Conservation (phyloP, 495 filamentous ascomycete species). For the Lophiostoma macrostomum region DNA sequence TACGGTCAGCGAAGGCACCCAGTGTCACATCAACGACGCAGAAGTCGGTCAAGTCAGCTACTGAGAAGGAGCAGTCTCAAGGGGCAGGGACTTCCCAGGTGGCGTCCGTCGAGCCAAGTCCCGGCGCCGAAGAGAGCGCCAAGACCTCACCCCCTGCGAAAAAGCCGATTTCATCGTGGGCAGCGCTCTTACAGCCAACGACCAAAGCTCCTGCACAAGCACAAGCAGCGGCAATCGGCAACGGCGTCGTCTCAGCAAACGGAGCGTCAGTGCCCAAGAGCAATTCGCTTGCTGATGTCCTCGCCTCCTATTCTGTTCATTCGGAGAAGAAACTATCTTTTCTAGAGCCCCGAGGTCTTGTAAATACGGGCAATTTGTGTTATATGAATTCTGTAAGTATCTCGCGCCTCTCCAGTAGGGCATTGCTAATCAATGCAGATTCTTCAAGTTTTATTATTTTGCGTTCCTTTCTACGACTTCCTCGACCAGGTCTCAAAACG, state of each 20-base stretch:
- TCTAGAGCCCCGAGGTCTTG: constrained; percentile 87
- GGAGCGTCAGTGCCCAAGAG: constrained; percentile 36
- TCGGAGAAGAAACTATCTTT: constrained; percentile 68
- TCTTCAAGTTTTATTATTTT: constrained; percentile 89
- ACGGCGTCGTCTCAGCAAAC: constrained; percentile 51
- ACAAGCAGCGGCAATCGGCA: constrained; percentile 37
- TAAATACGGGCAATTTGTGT: constrained; percentile 98
- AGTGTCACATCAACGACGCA: constrained; percentile 46
- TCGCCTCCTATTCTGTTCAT: constrained; percentile 63
- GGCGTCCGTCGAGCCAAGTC: constrained; percentile 36
- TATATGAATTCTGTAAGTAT: constrained; percentile 97
- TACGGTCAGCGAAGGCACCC: constrained; percentile 58
- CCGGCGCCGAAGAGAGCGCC: constrained; percentile 35
- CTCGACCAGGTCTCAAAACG: constrained; percentile 81
- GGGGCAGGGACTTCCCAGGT: constrained; percentile 29
- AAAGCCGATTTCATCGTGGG: constrained; percentile 67
- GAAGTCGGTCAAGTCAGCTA: constrained; percentile 43
- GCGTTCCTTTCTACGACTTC: constrained; percentile 91
- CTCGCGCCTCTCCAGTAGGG: neutral
- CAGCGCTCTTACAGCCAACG: constrained; percentile 65
- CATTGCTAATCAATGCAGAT: constrained; percentile 53
- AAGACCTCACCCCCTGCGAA: constrained; percentile 44
- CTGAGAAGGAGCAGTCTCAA: constrained; percentile 42
- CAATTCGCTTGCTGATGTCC: constrained; percentile 65
- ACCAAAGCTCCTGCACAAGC: constrained; percentile 34